Evolutionary conservation across 1,139 yeast species (phyloP).

Genomic region (Sugiyamaella castrensis): DNA sequence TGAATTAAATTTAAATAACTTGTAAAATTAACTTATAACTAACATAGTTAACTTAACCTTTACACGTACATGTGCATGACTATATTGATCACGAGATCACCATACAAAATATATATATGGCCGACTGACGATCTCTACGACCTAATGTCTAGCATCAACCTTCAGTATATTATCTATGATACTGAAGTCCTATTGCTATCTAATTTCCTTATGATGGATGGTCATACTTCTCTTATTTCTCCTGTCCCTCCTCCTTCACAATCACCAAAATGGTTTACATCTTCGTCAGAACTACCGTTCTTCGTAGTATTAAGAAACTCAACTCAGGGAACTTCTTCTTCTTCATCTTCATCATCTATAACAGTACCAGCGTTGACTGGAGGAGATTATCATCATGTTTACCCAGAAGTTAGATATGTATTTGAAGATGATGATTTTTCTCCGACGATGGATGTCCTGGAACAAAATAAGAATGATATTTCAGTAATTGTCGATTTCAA

Average conservation of each 20-base stretch:
- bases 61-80: no score
- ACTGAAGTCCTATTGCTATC: no score
- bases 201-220: no score
- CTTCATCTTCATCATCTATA: conserved; percentile 1
- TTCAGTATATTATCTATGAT: no score
- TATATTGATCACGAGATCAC: no score
- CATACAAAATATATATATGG: no score
- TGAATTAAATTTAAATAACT: no score
- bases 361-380: background rate
- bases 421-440: conserved; percentile 40
- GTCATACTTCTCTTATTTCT: no score
- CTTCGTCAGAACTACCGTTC: conserved; percentile 9
- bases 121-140: no score
- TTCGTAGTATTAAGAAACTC: conserved; percentile 9
- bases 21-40: no score
- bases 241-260: background rate
- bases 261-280: conserved; percentile 2
- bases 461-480: conserved; percentile 32
- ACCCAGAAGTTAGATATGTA: conserved; percentile 41
- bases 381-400: conserved; percentile 19
- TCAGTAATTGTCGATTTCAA: conserved; percentile 40
- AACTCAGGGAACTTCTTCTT: background rate
- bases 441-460: conserved; percentile 37
- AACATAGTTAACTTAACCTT: no score
- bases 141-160: no score